A percentile compares a stretch with the other conserved stretches of the same genome.
Conservation (phyloP, 2,329 filamentous ascomycete genomes). For the Botrytis paeoniae region DNA sequence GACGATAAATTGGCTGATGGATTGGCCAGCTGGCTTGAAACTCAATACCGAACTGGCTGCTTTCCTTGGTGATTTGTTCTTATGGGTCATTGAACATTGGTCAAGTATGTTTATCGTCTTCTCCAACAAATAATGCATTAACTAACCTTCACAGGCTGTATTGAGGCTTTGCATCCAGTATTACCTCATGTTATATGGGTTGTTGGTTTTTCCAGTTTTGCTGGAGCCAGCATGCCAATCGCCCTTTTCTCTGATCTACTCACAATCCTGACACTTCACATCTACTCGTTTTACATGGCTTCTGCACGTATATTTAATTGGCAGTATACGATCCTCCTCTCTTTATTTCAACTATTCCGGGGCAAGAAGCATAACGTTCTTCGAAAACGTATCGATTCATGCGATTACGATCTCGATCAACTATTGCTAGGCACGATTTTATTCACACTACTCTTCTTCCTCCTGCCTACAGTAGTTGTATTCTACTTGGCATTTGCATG, state of each 20-base stretch:
- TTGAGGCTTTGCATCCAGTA: conserved; percentile 71
- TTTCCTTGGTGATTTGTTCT: conserved; percentile 92
- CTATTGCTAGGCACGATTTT: conserved; percentile 93
- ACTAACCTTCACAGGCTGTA: conserved; percentile 54
- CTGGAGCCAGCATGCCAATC: conserved; percentile 94
- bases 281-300: conserved; percentile 96
- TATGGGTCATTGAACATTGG: conserved; percentile 99
- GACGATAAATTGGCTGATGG: conserved; percentile 94
- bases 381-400: conserved; percentile 95
- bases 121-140: not conserved
- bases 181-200: conserved; percentile 88
- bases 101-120: conserved; percentile 56
- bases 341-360: conserved; percentile 96
- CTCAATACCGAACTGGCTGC: conserved; percentile 88
- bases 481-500: conserved; percentile 97
- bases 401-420: conserved; percentile 97
- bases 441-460: conserved; percentile 91
- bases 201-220: conserved; percentile 92
- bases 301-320: conserved; percentile 97
- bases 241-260: conserved; percentile 92
- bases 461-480: conserved; percentile 90
- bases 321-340: conserved; percentile 95
- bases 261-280: conserved; percentile 88
- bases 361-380: conserved; percentile 98
- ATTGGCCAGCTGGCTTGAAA: conserved; percentile 91